Evolutionary conservation across 2,329 filamentous ascomycete genomes (phyloP), one percentile per base, ranked within the genome.

Genomic region (Dactylonectria estremocensis): DNA sequence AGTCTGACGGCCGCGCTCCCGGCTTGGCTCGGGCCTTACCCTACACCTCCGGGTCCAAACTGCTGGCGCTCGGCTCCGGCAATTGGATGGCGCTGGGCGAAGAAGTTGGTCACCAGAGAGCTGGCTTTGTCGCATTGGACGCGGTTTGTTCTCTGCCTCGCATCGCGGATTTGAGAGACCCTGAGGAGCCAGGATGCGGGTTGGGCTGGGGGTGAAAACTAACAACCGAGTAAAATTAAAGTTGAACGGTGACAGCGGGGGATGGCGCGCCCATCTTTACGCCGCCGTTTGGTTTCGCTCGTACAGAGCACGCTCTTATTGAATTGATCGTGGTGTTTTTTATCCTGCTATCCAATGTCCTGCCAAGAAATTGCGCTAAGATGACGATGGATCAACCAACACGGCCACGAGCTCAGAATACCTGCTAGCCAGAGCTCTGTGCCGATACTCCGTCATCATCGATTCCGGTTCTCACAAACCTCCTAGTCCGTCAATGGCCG

Each of bases 1-100:
- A 33, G 13, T 54, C 57, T 62, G 61, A 64, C 61, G 53, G 60
- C 45, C 61, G 65, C 58, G 61, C 68, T 31, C 53, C 61, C 70
- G 70, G 70, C 68, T 62, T 71, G 59, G 58, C 67, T 69, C 69
- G 69, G 69, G 40, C 57, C 65, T 62, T 70, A 50, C 45, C 40
- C 45, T 31, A 22, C 16, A 33, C 24, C 37, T 48, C 68, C 52
- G 56, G 40, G 28, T 20, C 18, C 13, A 46, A 55, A 57, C 49
- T 28, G 31, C 49, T 33, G 18, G 28, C 28, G 24, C 49, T 13
- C 46, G 20, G 13, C 22, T 24, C 31, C 61, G 46, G 52, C 56
- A 65, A n/a, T 69, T 53, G 28, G 18, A 9, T 24, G 48, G 18
- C 24, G 7, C 8, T 33, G 16, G 24, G 37, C 13, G 40, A 14